Base-by-base conservation (phyloP, 1,284 basidiomycete species). In the Spongispora temasekensis region DNA sequence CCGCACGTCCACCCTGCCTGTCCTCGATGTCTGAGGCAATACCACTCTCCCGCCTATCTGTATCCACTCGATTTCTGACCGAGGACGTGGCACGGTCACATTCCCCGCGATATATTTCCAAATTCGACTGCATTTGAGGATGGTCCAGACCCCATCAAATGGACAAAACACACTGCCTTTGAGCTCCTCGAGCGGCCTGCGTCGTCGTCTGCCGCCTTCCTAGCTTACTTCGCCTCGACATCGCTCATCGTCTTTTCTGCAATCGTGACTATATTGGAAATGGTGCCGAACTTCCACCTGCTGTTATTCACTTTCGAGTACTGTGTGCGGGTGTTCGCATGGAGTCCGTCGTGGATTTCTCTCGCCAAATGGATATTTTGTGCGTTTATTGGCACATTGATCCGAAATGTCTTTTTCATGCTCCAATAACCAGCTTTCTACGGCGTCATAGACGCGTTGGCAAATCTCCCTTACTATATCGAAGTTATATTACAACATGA, bases 381-480 rank as follows among this genome's bases (percentile, higher is more conserved):
- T 91, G 69, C 69, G 88, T 83, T 5, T 2, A 40, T n/a, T 28
- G 7, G 25, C 53, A 27, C 52, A 9, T 51, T 53, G 10, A 54
- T 55, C 40, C 59, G n/a, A 1, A 17, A 7, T 57, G 42, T 34
- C 9, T 64, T 32, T 35, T 59, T 64, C 61, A 65, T 62, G 55
- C 15, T 23, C 25, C 21, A 55, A 30, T 56, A 44, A 61, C 31
- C 63, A 91, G 90, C 91, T 1, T 95, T 95, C 75, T 94, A 91
- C 71, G 92, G 91, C 5, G 83, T 95, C 31, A 86, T 94, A 72
- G 94, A 95, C 71, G 75, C 94, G 15, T 80, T 95, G 53, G 88
- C 93, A 21, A 94, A 95, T 59, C 67, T 92, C 30, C 94, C 94
- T 2, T 95, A 94, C 70, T 95, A 94, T 73, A 85, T 95, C 61